Evolutionary conservation across 192 early-diverging fungal genomes (phyloP).

Genomic region (Linnemannia schmuckeri): DNA sequence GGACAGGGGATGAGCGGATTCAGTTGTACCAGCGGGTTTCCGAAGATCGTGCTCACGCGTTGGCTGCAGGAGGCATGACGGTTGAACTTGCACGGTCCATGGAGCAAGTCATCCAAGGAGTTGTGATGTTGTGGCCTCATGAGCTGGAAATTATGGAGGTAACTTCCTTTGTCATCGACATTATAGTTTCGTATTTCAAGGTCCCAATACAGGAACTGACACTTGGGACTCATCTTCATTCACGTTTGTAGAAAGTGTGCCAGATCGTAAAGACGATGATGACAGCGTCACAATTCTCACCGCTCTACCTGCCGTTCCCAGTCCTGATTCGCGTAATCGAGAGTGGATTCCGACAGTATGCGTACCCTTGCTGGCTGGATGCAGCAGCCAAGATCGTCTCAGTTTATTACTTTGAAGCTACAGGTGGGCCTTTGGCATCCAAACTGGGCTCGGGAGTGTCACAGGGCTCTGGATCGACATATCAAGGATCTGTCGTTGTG

Average conservation of each 20-base stretch:
- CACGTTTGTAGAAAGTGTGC: conserved; percentile 47
- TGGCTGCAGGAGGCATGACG: conserved; percentile 36
- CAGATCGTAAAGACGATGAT: conserved; percentile 65
- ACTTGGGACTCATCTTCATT: background rate
- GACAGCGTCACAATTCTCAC: conserved; percentile 53
- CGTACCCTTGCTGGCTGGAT: conserved; percentile 64
- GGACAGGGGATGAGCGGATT: conserved; percentile 42
- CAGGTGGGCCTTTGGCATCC: conserved; percentile 52
- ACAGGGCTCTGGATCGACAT: background rate
- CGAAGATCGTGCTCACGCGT: conserved; percentile 7
- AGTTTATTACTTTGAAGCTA: conserved; percentile 60
- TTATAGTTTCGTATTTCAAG: background rate
- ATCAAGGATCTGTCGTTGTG: conserved; percentile 1
- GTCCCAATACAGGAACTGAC: background rate
- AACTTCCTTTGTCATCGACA: background rate
- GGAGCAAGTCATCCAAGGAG: conserved; percentile 56
- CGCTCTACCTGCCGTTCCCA: conserved; percentile 58
- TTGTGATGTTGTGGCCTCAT: conserved; percentile 57
- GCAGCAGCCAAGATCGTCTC: conserved; percentile 60
- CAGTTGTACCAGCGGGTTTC: conserved; percentile 25
- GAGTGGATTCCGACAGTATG: conserved; percentile 50
- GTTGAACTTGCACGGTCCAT: conserved; percentile 56
- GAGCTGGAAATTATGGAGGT: conserved; percentile 62
- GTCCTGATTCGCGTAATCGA: conserved; percentile 53
- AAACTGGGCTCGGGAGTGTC: conserved; percentile 19